Base-by-base conservation (phyloP, 106 monocot species). In the Acorus calamus region DNA sequence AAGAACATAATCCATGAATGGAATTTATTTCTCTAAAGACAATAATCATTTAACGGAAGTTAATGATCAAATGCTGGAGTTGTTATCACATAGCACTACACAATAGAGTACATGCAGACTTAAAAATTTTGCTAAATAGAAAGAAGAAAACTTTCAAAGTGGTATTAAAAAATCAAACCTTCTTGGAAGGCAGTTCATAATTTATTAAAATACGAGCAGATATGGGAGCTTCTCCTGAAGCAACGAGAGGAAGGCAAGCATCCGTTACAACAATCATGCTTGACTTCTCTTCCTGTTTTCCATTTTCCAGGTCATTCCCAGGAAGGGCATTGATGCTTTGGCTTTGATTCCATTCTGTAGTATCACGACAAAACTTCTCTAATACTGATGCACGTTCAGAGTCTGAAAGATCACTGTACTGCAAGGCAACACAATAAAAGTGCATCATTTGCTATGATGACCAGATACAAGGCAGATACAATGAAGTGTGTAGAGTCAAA, bases 381-480 rank as follows among this genome's bases (percentile, higher is more conserved):
- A 88, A 48, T 47, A 81, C 49, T 3, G 65, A 76, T 48, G 80
- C 75, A 50, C 83, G 71, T 51, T 83, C 87, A 65, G 49, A 46
- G 76, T 88, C 88, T 51, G 81, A 72, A 58, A 72, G 88, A 11
- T 88, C 88, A 64, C 84, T 84, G 44, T 88, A 84, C 88, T 88
- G 84, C 68, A 81, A n/a, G 47, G 46, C 59, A 59, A 59, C 44
- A 28, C 28, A 28, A 28, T 28, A 28, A 28, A 28, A 28, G 28
- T 28, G 28, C 28, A 0, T 28, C 1, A 28, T 28, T 28, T 28
- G 28, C 28, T 28, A 28, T 28, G 28, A 28, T 28, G 28, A 28
- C 28, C 28, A 28, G 28, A 28, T 28, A 28, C 28, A 28, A 28
- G 28, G 28, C 28, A 28, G 28, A 28, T 28, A 28, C 1, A 28